These are phyloP conservation scores for Lodderomyces margitis DNA, from an alignment of 1,139 yeast species.

Conservation along the genomic window DNA sequence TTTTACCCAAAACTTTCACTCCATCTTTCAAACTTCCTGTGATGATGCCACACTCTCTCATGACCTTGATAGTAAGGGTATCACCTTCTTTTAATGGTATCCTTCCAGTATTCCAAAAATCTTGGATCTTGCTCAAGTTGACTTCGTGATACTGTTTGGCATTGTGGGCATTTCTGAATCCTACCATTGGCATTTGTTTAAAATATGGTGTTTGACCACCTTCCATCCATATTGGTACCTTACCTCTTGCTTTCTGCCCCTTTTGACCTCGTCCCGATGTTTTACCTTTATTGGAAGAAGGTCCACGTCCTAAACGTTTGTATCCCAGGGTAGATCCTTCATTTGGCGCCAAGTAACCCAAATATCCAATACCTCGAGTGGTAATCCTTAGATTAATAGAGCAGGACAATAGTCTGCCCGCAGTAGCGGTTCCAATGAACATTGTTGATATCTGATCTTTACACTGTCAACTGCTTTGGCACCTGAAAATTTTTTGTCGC, in stretches of 20 bases:
- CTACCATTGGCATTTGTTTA: conserved; percentile 86
- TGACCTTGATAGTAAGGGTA: conserved; percentile 55
- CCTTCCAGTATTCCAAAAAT: conserved; percentile 66
- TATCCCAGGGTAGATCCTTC: conserved; percentile 41
- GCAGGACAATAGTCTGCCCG: background rate
- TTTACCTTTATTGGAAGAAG: conserved; percentile 89
- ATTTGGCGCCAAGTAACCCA: conserved; percentile 40
- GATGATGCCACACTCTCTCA: conserved; percentile 72
- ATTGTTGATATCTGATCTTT: background rate
- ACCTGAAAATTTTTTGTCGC: conserved; percentile 1
- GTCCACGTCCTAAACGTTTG: conserved; percentile 94
- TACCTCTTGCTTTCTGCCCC: conserved; percentile 96
- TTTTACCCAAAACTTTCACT: conserved; percentile 51
- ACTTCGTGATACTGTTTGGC: conserved; percentile 46
- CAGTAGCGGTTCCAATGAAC: background rate
- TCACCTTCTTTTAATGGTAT: conserved; percentile 63
- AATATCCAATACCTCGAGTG: conserved; percentile 10
- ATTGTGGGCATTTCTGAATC: conserved; percentile 66
- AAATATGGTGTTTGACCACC: conserved; percentile 98
- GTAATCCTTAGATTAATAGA: background rate
- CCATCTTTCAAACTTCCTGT: conserved; percentile 77
- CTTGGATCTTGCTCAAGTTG: conserved; percentile 57
- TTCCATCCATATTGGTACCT: conserved; percentile 91
- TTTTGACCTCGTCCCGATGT: conserved; percentile 96
- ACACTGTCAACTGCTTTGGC: background rate